Base-by-base conservation (phyloP, 225 moss, liverwort and hornwort species). In the Polytrichum formosum region DNA sequence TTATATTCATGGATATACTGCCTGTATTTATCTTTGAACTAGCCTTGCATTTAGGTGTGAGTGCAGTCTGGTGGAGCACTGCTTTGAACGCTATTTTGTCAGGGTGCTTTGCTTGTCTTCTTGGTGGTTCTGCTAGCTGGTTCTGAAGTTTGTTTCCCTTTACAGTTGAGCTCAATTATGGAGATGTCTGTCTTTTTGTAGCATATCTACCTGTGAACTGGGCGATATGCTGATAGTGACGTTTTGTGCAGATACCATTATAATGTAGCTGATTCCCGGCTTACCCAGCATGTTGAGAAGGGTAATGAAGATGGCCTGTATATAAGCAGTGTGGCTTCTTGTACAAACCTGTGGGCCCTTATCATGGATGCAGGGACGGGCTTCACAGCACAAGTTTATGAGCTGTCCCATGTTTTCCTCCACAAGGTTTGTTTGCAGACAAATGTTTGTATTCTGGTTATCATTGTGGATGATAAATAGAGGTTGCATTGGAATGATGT, bases 301-400 rank as follows among this genome's bases (percentile, higher is more conserved):
- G 88, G 88, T 66, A 88, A 88, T 65, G 88, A 88, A 78, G 88
- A 88, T 78, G 88, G 88, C 64, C 76, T 88, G 85, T 88, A 88
- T 68, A 88, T 88, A 80, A 88, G 88, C 80, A 88, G 88, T 76
- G 88, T 88, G 62, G 88, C 88, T 37, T 88, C 88, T 31, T 88
- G 88, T 85, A 88, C 88, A 80, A 88, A 88, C 77, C 78, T 88
- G 61, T 88, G 88, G 88, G 88, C 88, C 35, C 82, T 88, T n/a
- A 88, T 88, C 55, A 88, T 88, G 88, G 88, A 88, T 70, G 88
- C 88, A 53, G 88, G 88, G 59, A 88, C 85, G 56, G 84, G 84
- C 25, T 88, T 88, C 61, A 82, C 35, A 54, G 88, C 84, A 26
- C 88, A 88, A 80, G 88, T 88, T 28, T 88, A 88, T 72, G 88